phyloP scores from a whole-genome alignment of 345 rosid species.

The Acer yangbiense region DNA sequence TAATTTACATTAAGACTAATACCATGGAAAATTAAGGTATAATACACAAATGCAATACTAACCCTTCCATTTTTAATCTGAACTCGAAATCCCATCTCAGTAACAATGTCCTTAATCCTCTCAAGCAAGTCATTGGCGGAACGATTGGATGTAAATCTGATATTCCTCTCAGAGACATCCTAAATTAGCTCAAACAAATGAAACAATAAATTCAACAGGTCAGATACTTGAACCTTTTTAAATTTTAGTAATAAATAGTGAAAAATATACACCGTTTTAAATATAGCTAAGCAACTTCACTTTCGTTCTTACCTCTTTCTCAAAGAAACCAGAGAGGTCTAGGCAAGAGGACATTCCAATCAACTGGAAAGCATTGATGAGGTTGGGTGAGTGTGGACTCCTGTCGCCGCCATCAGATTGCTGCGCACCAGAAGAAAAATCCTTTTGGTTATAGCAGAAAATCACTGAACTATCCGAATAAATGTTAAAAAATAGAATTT shows the following conservation, averaged over 20 bases:
- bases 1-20: not conserved
- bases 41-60: constrained; percentile 15
- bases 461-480: not conserved
- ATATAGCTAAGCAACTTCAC: not conserved
- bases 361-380: constrained; percentile 86
- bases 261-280: not conserved
- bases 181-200: constrained; percentile 16
- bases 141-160: constrained; percentile 84
- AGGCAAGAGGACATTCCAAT: constrained; percentile 97
- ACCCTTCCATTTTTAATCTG: constrained; percentile 84
- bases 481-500: not conserved
- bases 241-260: not conserved
- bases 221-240: not conserved
- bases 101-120: constrained; percentile 66
- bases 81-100: constrained; percentile 85
- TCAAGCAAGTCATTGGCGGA: constrained; percentile 70
- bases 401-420: constrained; percentile 49
- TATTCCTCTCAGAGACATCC: constrained; percentile 91
- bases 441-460: not conserved
- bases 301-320: constrained; percentile 65
- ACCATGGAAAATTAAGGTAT: not conserved
- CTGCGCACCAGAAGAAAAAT: constrained; percentile 35
- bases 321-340: constrained; percentile 92
- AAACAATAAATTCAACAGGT: not conserved
- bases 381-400: constrained; percentile 55